phyloP scores from a whole-genome alignment of 331 rosid species.

The Saraca asoca region DNA sequence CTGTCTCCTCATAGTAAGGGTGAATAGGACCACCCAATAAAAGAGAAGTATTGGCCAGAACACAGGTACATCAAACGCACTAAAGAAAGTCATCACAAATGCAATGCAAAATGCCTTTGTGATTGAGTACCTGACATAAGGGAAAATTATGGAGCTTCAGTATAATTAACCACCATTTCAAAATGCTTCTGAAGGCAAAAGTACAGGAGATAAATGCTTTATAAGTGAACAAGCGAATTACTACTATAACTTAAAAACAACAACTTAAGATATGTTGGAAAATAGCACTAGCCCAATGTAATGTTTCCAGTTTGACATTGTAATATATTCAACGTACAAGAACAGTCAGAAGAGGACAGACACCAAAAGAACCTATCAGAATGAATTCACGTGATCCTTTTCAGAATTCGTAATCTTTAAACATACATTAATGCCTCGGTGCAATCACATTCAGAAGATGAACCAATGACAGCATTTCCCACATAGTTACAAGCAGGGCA shows the following conservation, averaged over 20 bases:
- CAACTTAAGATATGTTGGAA: too few species aligned
- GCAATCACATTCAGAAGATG: background rate
- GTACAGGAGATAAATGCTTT: background rate
- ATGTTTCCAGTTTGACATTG: too few species aligned
- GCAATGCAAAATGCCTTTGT: conserved; percentile 94
- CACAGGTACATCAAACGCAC: conserved; percentile 91
- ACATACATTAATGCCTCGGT: too few species aligned
- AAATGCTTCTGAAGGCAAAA: conserved; percentile 5
- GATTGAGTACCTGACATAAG: conserved; percentile 75
- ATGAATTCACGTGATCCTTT: too few species aligned
- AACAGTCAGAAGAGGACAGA: too few species aligned
- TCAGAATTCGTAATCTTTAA: too few species aligned
- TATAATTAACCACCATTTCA: conserved; percentile 17
- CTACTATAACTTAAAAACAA: conserved; percentile 1
- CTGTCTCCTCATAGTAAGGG: conserved; percentile 93
- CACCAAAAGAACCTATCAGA: too few species aligned
- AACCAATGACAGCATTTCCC: background rate
- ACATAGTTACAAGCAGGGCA: background rate
- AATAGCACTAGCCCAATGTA: background rate
- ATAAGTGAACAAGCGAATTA: too few species aligned
- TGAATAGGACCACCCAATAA: conserved; percentile 85
- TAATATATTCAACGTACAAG: too few species aligned
- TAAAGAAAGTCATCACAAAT: conserved; percentile 84
- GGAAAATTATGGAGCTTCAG: conserved; percentile 37
- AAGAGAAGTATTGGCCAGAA: conserved; percentile 97